Conservation (phyloP, 2,329 filamentous ascomycete genomes). For the Colletotrichum filicis region DNA sequence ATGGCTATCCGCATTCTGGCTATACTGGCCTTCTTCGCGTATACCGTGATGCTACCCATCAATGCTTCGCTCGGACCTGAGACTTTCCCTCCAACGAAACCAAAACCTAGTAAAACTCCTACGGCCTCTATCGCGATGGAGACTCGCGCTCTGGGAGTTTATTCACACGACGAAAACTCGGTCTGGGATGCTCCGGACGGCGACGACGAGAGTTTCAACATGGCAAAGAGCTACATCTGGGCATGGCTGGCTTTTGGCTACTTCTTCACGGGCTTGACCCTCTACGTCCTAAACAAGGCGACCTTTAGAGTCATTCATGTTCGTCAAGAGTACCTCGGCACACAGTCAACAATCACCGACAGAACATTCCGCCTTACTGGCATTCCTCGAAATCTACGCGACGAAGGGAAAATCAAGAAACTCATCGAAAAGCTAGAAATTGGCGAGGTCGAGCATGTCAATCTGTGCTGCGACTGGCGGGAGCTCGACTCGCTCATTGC, state of each 20-base stretch:
- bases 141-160: not conserved
- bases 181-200: constrained; percentile 40
- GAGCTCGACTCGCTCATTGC: constrained; percentile 80
- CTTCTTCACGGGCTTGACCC: constrained; percentile 83
- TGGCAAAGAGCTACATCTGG: constrained; percentile 76
- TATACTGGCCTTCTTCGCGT: constrained; percentile 83
- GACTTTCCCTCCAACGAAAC: not conserved
- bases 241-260: constrained; percentile 96
- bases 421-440: constrained; percentile 90
- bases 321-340: constrained; percentile 90
- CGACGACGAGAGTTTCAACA: constrained; percentile 45
- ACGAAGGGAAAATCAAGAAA: constrained; percentile 84
- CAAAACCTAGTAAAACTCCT: not conserved
- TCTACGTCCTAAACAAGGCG: constrained; percentile 86
- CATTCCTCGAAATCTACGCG: constrained; percentile 81
- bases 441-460: constrained; percentile 89
- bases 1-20: constrained; percentile 89
- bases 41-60: constrained; percentile 85
- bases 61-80: constrained; percentile 69
- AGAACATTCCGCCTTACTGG: constrained; percentile 92
- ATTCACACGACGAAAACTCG: not conserved
- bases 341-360: constrained; percentile 95
- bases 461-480: constrained; percentile 87
- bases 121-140: not conserved
- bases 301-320: constrained; percentile 87